Percentiles rank a stretch among this genome's conserved stretches.
Conservation (phyloP, 169 alveolate species). For the Plasmodium sp. region DNA sequence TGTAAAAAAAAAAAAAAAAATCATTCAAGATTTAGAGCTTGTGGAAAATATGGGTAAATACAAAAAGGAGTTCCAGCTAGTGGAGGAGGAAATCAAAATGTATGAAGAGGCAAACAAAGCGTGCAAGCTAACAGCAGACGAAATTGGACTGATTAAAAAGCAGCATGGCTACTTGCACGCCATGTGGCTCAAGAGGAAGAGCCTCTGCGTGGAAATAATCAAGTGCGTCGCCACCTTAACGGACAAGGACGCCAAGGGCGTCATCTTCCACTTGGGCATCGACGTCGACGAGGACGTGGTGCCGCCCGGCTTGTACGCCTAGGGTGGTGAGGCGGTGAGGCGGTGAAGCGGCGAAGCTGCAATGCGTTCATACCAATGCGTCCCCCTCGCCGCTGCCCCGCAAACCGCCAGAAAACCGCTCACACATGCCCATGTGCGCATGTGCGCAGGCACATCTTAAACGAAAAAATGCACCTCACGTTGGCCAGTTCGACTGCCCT, state of each 20-base stretch:
- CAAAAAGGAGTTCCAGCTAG: slow-evolving; percentile 1
- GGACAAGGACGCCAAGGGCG: slow-evolving; percentile 62
- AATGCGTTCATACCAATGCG: neutral
- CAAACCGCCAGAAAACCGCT: neutral
- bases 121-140: slow-evolving; percentile 33
- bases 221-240: slow-evolving; percentile 67
- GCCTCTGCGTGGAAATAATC: slow-evolving; percentile 43
- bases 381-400: neutral
- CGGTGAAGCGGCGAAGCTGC: no score
- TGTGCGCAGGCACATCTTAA: neutral
- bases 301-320: slow-evolving; percentile 35
- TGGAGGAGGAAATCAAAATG: slow-evolving; percentile 30
- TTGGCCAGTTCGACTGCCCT: neutral
- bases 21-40: slow-evolving; percentile 49
- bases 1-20: slow-evolving; percentile 46
- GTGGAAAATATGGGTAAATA: slow-evolving; percentile 29
- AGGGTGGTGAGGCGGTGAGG: neutral
- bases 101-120: slow-evolving; percentile 46
- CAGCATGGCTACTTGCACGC: slow-evolving; percentile 64
- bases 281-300: slow-evolving; percentile 62
- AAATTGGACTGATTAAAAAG: slow-evolving; percentile 50
- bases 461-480: neutral
- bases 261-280: slow-evolving; percentile 64
- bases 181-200: slow-evolving; percentile 56
- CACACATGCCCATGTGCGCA: neutral